These are phyloP conservation scores for Lathyrus tuberosus DNA, from an alignment of 306 rosid species.

Conservation along the genomic window DNA sequence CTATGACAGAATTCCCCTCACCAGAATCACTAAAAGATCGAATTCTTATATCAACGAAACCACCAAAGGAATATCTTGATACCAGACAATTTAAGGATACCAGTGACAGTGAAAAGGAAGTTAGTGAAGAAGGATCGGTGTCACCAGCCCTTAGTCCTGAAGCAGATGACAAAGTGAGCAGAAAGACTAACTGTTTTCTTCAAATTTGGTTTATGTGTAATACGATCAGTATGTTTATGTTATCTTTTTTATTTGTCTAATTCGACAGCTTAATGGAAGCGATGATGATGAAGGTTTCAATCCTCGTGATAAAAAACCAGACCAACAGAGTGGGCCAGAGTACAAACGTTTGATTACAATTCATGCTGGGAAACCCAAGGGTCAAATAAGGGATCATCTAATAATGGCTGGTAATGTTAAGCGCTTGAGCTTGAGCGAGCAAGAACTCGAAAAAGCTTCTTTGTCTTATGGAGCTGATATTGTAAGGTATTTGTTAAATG, in stretches of 20 bases:
- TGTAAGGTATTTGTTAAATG: constrained; percentile 54
- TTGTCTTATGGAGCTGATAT: constrained; percentile 59
- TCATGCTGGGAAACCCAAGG: constrained; percentile 87
- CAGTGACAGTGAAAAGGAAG: constrained; percentile 53
- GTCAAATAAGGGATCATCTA: constrained; percentile 60
- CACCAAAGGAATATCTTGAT: constrained; percentile 69
- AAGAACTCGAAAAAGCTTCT: constrained; percentile 64
- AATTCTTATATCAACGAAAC: constrained; percentile 82
- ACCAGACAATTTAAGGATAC: constrained; percentile 46
- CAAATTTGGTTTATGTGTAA: constrained; percentile 30
- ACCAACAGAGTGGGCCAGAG: constrained; percentile 50
- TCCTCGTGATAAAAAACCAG: constrained; percentile 49
- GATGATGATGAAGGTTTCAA: constrained; percentile 58
- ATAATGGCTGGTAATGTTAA: constrained; percentile 55
- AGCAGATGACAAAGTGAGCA: constrained; percentile 56
- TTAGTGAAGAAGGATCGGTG: constrained; percentile 49
- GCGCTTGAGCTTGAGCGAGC: constrained; percentile 92
- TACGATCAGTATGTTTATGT: constrained; percentile 11
- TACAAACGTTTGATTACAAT: constrained; percentile 85
- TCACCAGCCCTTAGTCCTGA: constrained; percentile 38
- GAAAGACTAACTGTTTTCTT: background rate
- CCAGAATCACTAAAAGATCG: constrained; percentile 77
- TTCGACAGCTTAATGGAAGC: constrained; percentile 53
- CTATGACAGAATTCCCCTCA: constrained; percentile 71
- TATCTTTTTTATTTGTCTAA: background rate